Evolutionary conservation across 768 basidiomycete genomes (phyloP).

Genomic region (Hortiboletus flavorubellus): DNA sequence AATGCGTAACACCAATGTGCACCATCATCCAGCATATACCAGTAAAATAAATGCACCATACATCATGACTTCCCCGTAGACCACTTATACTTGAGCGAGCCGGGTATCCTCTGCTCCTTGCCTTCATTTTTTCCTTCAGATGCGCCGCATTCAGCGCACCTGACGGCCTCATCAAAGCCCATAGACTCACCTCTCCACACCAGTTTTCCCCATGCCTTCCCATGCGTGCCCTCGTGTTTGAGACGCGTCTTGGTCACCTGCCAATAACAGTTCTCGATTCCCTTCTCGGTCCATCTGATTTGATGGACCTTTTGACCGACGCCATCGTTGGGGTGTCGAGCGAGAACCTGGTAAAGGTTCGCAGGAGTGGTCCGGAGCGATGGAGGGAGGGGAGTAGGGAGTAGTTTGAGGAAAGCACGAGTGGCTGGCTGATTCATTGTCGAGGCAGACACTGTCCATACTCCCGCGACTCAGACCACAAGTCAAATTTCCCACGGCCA

Average conservation of each 20-base stretch:
- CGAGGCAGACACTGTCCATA: neutral
- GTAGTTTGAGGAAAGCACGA: conserved; percentile 47
- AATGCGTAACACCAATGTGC: neutral
- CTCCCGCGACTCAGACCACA: neutral
- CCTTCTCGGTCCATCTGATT: conserved; percentile 67
- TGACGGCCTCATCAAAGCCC: neutral
- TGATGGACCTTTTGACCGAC: conserved; percentile 70
- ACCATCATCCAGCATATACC: neutral
- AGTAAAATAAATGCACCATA: conserved; percentile 3
- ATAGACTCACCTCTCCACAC: conserved; percentile 68
- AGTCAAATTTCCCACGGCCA: conserved; percentile 11
- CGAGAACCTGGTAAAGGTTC: conserved; percentile 70
- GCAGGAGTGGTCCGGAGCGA: conserved; percentile 54
- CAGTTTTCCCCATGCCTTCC: conserved; percentile 79
- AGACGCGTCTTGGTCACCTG: conserved; percentile 65
- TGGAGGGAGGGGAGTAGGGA: conserved; percentile 59
- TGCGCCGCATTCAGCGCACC: conserved; percentile 8
- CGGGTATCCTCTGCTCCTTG: conserved; percentile 60
- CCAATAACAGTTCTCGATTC: conserved; percentile 71
- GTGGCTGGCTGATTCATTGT: conserved; percentile 26
- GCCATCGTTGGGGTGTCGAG: conserved; percentile 63
- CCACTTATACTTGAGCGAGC: conserved; percentile 77
- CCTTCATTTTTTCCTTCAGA: conserved; percentile 59
- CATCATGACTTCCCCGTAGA: conserved; percentile 43
- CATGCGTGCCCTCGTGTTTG: conserved; percentile 71